A percentile compares a stretch with the other conserved stretches of the same genome.
Evolutionary conservation across 768 basidiomycete genomes (phyloP).

Genomic region (Kwoniella bestiolae): DNA sequence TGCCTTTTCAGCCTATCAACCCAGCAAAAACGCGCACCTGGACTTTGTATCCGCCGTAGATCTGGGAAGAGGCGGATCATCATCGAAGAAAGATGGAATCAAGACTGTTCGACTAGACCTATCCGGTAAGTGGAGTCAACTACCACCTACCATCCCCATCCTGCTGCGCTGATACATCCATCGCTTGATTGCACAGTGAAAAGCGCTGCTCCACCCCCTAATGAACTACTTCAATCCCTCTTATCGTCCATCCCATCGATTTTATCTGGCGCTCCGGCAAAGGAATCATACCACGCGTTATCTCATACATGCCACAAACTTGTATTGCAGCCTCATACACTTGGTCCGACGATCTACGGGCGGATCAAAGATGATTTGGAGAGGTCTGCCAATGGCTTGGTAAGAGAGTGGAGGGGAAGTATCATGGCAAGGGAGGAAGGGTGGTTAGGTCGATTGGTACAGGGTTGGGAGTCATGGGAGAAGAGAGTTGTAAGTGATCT

Average conservation of each 20-base stretch:
- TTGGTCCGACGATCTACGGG: constrained; percentile 41
- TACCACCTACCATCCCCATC: neutral
- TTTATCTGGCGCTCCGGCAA: constrained; percentile 31
- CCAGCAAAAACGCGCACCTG: constrained; percentile 41
- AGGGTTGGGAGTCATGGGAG: constrained; percentile 42
- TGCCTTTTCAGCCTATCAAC: constrained; percentile 40
- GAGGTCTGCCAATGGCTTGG: constrained; percentile 26
- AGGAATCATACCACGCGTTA: constrained; percentile 37
- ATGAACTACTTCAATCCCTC: constrained; percentile 26
- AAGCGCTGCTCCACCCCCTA: constrained; percentile 14
- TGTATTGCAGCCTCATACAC: constrained; percentile 37
- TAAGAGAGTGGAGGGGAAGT: constrained; percentile 39
- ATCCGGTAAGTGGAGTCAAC: constrained; percentile 20
- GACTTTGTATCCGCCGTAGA: constrained; percentile 34
- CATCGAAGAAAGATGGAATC: constrained; percentile 20
- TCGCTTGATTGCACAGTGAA: neutral
- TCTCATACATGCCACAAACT: constrained; percentile 36
- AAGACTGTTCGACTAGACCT: constrained; percentile 26
- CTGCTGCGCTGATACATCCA: neutral
- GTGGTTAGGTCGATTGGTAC: constrained; percentile 30
- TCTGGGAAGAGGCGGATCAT: constrained; percentile 18
- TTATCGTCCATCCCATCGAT: constrained; percentile 29
- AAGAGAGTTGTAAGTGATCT: constrained; percentile 32
- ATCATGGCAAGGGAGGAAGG: constrained; percentile 39
- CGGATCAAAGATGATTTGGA: constrained; percentile 38